A percentile compares a stretch with the other conserved stretches of the same genome.
Evolutionary conservation across 2,329 filamentous ascomycete genomes (phyloP).

Genomic region (Elsinoe batatas): DNA sequence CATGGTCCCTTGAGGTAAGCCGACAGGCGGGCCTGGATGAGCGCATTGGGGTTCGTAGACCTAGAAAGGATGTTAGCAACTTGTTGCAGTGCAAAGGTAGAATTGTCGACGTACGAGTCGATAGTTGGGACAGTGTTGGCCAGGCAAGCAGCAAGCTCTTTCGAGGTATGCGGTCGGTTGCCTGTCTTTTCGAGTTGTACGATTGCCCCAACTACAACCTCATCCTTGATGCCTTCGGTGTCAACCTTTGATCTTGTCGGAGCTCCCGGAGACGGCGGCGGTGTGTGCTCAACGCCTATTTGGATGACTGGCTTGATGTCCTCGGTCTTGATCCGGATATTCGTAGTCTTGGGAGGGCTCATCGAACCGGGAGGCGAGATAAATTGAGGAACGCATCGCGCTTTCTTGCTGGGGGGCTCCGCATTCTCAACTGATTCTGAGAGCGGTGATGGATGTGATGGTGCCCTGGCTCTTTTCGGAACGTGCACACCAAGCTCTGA

Average conservation of each 20-base stretch:
- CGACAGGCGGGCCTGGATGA: conserved; percentile 85
- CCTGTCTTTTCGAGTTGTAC: conserved; percentile 78
- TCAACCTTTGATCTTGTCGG: conserved; percentile 52
- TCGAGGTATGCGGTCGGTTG: conserved; percentile 88
- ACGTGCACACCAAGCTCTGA: conserved; percentile 88
- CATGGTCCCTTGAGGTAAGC: conserved; percentile 79
- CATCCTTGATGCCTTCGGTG: conserved; percentile 78
- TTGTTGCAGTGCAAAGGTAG: conserved; percentile 17
- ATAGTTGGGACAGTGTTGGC: conserved; percentile 69
- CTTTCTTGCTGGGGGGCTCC: conserved; percentile 47
- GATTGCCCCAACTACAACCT: conserved; percentile 87
- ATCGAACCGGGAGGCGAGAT: conserved; percentile 28
- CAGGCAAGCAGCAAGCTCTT: conserved; percentile 77
- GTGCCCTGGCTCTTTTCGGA: conserved; percentile 41
- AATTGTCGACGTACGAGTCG: conserved; percentile 63
- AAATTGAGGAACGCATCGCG: conserved; percentile 24
- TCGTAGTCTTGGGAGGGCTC: conserved; percentile 36
- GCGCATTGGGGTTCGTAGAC: conserved; percentile 88
- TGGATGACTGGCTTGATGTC: conserved; percentile 38
- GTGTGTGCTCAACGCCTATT: conserved; percentile 56
- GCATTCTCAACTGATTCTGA: conserved; percentile 52
- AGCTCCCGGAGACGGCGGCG: conserved; percentile 62
- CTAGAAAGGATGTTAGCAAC: conserved; percentile 41
- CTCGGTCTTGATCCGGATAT: conserved; percentile 39
- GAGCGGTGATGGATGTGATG: conserved; percentile 45